These are phyloP conservation scores for Pyrenochaeta sp. DNA, from an alignment of 2,329 filamentous ascomycete species.

Conservation along the genomic window DNA sequence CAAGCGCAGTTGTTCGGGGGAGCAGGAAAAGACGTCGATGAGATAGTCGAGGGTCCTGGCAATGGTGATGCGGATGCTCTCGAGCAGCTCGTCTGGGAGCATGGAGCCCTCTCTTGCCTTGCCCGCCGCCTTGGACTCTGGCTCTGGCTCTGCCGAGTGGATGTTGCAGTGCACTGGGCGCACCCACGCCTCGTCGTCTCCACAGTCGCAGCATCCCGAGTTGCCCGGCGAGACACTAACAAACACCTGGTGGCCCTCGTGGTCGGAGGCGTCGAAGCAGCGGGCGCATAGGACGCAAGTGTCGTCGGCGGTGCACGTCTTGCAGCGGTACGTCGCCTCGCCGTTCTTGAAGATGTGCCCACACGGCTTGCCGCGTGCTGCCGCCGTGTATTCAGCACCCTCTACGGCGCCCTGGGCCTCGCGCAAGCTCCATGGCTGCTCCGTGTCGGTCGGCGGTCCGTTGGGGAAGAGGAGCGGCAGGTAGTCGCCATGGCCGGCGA, in stretches of 20 bases:
- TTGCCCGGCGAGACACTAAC: slow-evolving; percentile 89
- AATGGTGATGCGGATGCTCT: slow-evolving; percentile 85
- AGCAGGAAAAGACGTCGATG: slow-evolving; percentile 97
- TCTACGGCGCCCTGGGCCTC: slow-evolving; percentile 92
- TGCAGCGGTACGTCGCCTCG: slow-evolving; percentile 92
- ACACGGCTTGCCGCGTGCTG: slow-evolving; percentile 89
- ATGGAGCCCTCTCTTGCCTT: slow-evolving; percentile 62
- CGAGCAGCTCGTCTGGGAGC: slow-evolving; percentile 77
- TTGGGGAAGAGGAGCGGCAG: slow-evolving; percentile 83
- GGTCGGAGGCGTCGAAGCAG: slow-evolving; percentile 95
- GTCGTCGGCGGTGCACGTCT: slow-evolving; percentile 92
- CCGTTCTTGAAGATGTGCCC: slow-evolving; percentile 96
- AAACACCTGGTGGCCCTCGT: slow-evolving; percentile 89
- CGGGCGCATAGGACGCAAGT: slow-evolving; percentile 93
- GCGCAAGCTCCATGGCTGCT: slow-evolving; percentile 74
- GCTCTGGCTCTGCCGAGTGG: slow-evolving; percentile 68
- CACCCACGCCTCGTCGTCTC: slow-evolving; percentile 93
- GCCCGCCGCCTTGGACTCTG: slow-evolving; percentile 55
- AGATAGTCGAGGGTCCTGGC: slow-evolving; percentile 89
- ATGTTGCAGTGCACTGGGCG: slow-evolving; percentile 90
- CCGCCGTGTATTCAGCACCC: slow-evolving; percentile 92
- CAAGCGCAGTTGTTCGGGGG: slow-evolving; percentile 90
- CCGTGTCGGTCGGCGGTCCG: slow-evolving; percentile 65
- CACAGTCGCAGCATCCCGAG: slow-evolving; percentile 96
- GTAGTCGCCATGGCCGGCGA: slow-evolving; percentile 78